Evolutionary conservation across 345 rosid species (phyloP), one percentile per base, ranked within the genome.

Genomic region (Moringa oleifera): DNA sequence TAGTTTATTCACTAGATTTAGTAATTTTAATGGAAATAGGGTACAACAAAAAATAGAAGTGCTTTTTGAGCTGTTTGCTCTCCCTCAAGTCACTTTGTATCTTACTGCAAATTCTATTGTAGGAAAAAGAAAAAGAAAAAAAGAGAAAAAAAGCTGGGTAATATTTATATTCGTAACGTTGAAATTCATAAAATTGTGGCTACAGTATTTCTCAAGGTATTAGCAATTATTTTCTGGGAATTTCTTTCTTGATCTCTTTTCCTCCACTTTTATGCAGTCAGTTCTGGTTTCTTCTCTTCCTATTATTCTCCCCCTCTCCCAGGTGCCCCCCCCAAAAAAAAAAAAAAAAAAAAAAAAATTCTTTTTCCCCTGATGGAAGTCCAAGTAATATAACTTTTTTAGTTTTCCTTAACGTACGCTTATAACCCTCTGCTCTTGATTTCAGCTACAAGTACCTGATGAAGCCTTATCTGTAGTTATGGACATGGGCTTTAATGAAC

Each of bases 391-490:
- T 51, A 4, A 4, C 18, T 16, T 16, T 22, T 19, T 23, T 33
- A 20, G 18, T 57, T 53, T 23, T 57, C 12, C 53, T 53, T n/a
- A 23, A n/a, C 24, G 25, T 54, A 23, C 18, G 45, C 65, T 60
- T 55, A 49, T 45, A 58, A n/a, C 28, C 45, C 58, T 51, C 61
- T 64, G 52, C 53, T 51, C 21, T 53, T 59, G 15, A 59, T 72
- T 77, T 71, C 82, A 93, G 98, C 84, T 93, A 55, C 89, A 88
- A 79, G 82, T 88, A 68, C 71, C 94, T 0, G 96, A 93, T 68
- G 98, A 85, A 68, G 82, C 77, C 19, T 78, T 93, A 66, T 84
- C 96, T 12, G 61, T 77, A 69, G 92, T 93, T 22, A 79, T 88
- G 87, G 65, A 85, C 75, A 88, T 93, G 96, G 97, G 98, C 36